phyloP scores from a whole-genome alignment of 352 stramenopile genomes.

The Phytophthora megakarya region DNA sequence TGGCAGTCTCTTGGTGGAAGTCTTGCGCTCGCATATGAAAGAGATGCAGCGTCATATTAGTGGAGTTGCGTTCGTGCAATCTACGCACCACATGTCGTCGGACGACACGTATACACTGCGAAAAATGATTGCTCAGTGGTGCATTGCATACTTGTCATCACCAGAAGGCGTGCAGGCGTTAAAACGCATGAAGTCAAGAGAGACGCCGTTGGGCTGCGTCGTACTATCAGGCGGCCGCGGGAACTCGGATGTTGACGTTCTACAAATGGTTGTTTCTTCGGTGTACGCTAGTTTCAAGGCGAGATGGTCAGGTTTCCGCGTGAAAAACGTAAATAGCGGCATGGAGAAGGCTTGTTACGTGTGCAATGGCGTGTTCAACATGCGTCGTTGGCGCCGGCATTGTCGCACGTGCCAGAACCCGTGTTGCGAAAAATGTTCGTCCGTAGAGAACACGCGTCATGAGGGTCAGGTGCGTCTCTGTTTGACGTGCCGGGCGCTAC shows the following conservation, averaged over 20 bases:
- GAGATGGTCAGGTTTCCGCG: conserved; percentile 73
- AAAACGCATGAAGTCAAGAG: conserved; percentile 58
- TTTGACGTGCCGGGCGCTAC: conserved; percentile 56
- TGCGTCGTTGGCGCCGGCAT: conserved; percentile 73
- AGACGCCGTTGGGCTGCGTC: conserved; percentile 62
- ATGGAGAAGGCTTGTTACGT: conserved; percentile 73
- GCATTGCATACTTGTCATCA: conserved; percentile 55
- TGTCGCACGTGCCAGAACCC: conserved; percentile 73
- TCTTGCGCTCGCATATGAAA: conserved; percentile 55
- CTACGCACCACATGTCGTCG: conserved; percentile 59
- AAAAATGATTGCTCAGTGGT: conserved; percentile 78
- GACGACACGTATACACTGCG: conserved; percentile 64
- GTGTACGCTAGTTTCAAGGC: conserved; percentile 75
- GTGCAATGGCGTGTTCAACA: conserved; percentile 71
- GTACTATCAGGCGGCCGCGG: conserved; percentile 49
- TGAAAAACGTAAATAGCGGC: conserved; percentile 75
- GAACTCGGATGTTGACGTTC: conserved; percentile 55
- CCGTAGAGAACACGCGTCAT: conserved; percentile 63
- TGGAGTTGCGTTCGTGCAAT: conserved; percentile 70
- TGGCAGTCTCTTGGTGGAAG: conserved; percentile 57
- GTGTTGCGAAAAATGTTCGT: conserved; percentile 73
- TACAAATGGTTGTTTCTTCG: conserved; percentile 56
- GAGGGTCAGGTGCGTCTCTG: conserved; percentile 72
- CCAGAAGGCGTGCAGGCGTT: conserved; percentile 42
- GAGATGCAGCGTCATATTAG: conserved; percentile 77